Evolutionary conservation across 2,329 filamentous ascomycete species (phyloP).

Genomic region (Stylonectria norvegica): DNA sequence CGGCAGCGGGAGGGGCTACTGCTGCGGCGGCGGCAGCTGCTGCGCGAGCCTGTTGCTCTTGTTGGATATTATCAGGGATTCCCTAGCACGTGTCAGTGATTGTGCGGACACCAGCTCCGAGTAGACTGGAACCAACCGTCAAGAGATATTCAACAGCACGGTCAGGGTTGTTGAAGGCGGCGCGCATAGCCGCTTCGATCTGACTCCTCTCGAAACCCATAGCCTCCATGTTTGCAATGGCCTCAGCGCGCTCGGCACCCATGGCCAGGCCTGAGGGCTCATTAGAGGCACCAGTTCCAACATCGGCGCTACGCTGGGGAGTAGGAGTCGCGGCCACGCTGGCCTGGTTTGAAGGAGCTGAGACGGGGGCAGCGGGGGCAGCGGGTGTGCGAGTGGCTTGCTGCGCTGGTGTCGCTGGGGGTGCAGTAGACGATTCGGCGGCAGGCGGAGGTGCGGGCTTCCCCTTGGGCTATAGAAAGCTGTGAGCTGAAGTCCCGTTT

Average conservation of each 20-base stretch:
- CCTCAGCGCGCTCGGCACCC: constrained; percentile 76
- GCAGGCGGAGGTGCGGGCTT: constrained; percentile 60
- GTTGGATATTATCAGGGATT: constrained; percentile 80
- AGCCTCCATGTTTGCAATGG: constrained; percentile 88
- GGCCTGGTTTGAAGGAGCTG: constrained; percentile 44
- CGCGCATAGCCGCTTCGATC: constrained; percentile 91
- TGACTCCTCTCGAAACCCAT: constrained; percentile 92
- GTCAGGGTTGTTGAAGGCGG: constrained; percentile 95
- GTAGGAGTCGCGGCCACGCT: constrained; percentile 52
- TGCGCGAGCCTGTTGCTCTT: constrained; percentile 58
- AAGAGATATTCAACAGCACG: constrained; percentile 95
- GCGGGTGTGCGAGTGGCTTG: constrained; percentile 60
- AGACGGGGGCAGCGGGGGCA: constrained; percentile 42
- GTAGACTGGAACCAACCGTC: constrained; percentile 56
- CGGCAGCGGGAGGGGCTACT: constrained; percentile 37
- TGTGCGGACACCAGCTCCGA: neutral
- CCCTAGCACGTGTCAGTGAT: constrained; percentile 52
- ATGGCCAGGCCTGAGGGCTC: constrained; percentile 77
- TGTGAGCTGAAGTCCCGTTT: constrained; percentile 8
- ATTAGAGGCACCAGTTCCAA: constrained; percentile 42
- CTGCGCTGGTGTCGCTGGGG: constrained; percentile 54
- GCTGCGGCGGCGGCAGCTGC: constrained; percentile 40
- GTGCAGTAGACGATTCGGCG: constrained; percentile 56
- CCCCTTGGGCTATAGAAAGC: constrained; percentile 46
- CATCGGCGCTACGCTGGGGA: constrained; percentile 44